Evolutionary conservation across 768 basidiomycete genomes (phyloP).

Genomic region (Obba rivulosa): DNA sequence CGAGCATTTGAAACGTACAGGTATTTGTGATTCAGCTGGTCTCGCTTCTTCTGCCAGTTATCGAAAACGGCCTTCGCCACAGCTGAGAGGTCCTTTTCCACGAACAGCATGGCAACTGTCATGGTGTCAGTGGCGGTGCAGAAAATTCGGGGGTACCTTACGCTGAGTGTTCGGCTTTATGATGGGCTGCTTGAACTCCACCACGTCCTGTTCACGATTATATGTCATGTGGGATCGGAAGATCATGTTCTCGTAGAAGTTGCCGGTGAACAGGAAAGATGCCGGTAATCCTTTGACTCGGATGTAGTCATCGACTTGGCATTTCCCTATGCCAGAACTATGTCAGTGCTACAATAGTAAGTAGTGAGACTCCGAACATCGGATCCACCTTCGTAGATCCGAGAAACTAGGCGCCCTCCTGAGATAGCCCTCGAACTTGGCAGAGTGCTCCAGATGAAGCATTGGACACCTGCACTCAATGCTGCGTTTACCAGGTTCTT

Average conservation of each 20-base stretch:
- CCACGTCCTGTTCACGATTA: conserved; percentile 9
- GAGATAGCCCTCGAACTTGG: conserved; percentile 15
- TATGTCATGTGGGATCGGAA: conserved; percentile 13
- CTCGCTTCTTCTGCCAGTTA: conserved; percentile 8
- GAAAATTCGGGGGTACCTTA: not conserved
- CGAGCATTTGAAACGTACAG: conserved; percentile 14
- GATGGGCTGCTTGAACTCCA: conserved; percentile 16
- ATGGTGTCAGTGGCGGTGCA: not conserved
- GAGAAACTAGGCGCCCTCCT: conserved; percentile 12
- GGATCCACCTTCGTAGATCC: conserved; percentile 14
- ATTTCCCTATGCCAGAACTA: conserved; percentile 4
- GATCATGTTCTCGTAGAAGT: conserved; percentile 20
- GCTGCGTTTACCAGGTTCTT: conserved; percentile 16
- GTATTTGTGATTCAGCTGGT: conserved; percentile 14
- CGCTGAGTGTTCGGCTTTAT: conserved; percentile 12
- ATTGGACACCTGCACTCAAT: conserved; percentile 8
- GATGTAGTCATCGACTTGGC: conserved; percentile 17
- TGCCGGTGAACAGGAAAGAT: conserved; percentile 14
- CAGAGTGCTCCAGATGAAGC: conserved; percentile 17
- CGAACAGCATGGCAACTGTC: conserved; percentile 17
- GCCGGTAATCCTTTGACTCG: conserved; percentile 9
- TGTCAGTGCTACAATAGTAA: not conserved
- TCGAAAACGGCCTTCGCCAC: conserved; percentile 16
- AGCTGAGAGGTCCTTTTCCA: conserved; percentile 13
- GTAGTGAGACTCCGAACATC: not conserved